Percentiles rank a stretch among this genome's conserved stretches.
phyloP scores from a whole-genome alignment of 2,329 filamentous ascomycete genomes.

The Alternaria sp. region DNA sequence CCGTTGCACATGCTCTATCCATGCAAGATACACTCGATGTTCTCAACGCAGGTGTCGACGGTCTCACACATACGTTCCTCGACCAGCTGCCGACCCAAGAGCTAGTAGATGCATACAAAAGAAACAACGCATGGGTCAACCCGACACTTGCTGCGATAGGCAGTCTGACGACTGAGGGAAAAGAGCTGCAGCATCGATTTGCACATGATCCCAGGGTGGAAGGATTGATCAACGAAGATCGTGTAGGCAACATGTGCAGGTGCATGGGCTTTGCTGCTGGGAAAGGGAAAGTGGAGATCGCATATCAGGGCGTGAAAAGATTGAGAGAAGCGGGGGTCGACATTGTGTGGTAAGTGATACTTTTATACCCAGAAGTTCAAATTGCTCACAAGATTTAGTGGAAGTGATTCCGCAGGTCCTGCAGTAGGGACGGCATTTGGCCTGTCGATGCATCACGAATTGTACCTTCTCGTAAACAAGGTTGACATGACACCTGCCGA shows the following conservation, averaged over 20 bases:
- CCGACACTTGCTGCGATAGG: constrained; percentile 55
- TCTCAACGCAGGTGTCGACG: constrained; percentile 54
- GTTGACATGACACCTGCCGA: constrained; percentile 55
- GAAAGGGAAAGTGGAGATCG: constrained; percentile 49
- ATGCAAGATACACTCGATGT: constrained; percentile 54
- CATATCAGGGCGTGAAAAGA: constrained; percentile 54
- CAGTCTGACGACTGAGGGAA: constrained; percentile 53
- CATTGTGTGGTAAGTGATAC: constrained; percentile 49
- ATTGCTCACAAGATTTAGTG: constrained; percentile 38
- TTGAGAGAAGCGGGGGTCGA: constrained; percentile 53
- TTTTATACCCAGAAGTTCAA: background rate
- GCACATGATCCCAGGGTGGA: constrained; percentile 53
- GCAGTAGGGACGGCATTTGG: constrained; percentile 57
- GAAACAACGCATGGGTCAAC: constrained; percentile 55
- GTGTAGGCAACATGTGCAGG: constrained; percentile 49
- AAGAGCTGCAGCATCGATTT: constrained; percentile 50
- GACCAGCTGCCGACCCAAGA: constrained; percentile 52
- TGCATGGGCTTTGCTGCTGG: constrained; percentile 53
- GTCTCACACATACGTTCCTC: constrained; percentile 56
- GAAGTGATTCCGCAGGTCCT: constrained; percentile 55
- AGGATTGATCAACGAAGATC: constrained; percentile 45
- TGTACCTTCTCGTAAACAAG: constrained; percentile 53
- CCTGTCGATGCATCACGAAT: constrained; percentile 54
- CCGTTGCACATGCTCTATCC: constrained; percentile 54
- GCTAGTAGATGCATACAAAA: constrained; percentile 54